phyloP scores from a whole-genome alignment of 2,329 filamentous ascomycete species.

The Microdochium nivale region DNA sequence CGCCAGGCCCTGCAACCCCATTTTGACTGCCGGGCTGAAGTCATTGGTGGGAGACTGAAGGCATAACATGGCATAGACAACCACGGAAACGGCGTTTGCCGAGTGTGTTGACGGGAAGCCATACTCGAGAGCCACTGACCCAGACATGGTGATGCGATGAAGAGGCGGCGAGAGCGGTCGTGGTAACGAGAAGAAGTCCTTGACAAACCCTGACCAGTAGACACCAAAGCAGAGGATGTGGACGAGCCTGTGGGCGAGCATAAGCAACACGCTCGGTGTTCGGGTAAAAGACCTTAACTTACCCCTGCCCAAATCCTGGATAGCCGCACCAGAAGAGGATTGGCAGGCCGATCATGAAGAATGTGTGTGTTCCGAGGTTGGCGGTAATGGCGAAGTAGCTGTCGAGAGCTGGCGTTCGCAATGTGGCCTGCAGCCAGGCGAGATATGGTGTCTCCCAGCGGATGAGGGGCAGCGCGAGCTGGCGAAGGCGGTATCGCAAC shows the following conservation, averaged over 20 bases:
- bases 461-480: conserved; percentile 74
- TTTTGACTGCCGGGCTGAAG: conserved; percentile 47
- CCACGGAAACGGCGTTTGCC: conserved; percentile 92
- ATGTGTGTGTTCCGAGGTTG: conserved; percentile 94
- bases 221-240: conserved; percentile 73
- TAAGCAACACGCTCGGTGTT: not conserved
- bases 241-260: conserved; percentile 42
- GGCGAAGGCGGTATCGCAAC: conserved; percentile 84
- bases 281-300: conserved; percentile 27
- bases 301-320: conserved; percentile 78
- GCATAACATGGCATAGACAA: conserved; percentile 70
- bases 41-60: conserved; percentile 58
- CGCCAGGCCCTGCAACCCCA: conserved; percentile 57
- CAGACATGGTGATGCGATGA: conserved; percentile 94
- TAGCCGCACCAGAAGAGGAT: conserved; percentile 97
- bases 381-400: conserved; percentile 96
- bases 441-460: conserved; percentile 95
- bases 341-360: conserved; percentile 93
- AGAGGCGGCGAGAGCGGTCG: conserved; percentile 86
- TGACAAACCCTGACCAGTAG: conserved; percentile 86
- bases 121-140: conserved; percentile 89
- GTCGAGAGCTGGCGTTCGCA: conserved; percentile 79
- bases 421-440: conserved; percentile 70
- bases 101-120: conserved; percentile 97
- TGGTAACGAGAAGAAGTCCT: conserved; percentile 88